Evolutionary conservation across 345 rosid genomes (phyloP).

Genomic region (Lepidium africanum): DNA sequence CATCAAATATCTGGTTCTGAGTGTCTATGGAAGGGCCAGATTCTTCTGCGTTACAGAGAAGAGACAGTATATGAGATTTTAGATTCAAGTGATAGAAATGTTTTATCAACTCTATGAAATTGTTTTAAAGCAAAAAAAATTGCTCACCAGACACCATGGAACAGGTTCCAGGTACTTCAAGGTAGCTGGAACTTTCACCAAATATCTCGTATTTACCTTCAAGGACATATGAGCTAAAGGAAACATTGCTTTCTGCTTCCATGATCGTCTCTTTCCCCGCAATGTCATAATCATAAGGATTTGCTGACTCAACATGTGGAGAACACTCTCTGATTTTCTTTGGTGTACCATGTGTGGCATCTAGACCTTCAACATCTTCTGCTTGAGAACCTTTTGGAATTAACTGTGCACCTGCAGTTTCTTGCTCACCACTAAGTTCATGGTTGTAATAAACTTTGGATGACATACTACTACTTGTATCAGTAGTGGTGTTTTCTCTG

Average conservation of each 20-base stretch:
- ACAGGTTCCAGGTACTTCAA: background rate
- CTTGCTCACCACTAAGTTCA: background rate
- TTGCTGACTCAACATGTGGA: background rate
- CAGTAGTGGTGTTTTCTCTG: background rate
- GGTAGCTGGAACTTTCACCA: background rate
- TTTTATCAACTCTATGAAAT: background rate
- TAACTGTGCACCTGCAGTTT: background rate
- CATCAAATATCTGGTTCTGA: background rate
- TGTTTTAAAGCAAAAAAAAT: background rate
- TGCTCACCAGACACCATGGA: constrained; percentile 21
- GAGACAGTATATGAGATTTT: background rate
- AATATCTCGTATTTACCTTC: background rate
- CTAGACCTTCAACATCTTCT: background rate
- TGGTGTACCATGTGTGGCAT: background rate
- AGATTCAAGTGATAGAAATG: background rate
- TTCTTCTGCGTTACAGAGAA: background rate
- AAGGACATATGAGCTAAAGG: background rate
- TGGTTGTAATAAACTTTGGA: background rate
- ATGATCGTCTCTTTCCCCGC: background rate
- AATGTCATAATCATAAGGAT: background rate
- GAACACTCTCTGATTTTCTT: background rate
- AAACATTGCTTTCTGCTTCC: background rate
- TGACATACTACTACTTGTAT: background rate
- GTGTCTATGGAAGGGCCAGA: background rate
- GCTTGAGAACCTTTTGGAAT: background rate